Evolutionary conservation across 176 grass and related monocot species (phyloP).

Genomic region (Oryza coarctata): DNA sequence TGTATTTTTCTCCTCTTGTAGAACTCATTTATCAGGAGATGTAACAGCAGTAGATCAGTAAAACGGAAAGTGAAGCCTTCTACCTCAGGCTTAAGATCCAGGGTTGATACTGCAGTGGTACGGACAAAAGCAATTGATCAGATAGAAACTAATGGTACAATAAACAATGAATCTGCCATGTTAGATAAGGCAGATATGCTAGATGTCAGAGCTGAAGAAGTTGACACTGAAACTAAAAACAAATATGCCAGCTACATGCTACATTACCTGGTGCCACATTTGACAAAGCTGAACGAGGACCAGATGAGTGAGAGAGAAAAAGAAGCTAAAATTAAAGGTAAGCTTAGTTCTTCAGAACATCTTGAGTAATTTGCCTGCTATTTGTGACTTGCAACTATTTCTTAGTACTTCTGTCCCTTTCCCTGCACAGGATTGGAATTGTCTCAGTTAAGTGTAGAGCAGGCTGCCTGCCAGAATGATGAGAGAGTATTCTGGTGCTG

Average conservation of each 20-base stretch:
- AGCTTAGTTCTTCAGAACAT: slow-evolving; percentile 15
- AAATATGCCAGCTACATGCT: slow-evolving; percentile 55
- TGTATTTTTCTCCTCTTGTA: background rate
- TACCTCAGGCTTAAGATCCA: background rate
- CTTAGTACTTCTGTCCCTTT: slow-evolving; percentile 9
- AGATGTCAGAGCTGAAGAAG: slow-evolving; percentile 3
- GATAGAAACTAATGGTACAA: background rate
- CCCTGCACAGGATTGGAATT: slow-evolving; percentile 36
- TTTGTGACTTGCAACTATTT: slow-evolving; percentile 18
- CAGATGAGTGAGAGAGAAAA: slow-evolving; percentile 57
- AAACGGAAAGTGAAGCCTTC: background rate
- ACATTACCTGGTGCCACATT: slow-evolving; percentile 56
- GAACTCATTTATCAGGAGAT: slow-evolving; percentile 15
- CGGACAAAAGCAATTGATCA: background rate
- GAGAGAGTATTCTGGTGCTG: slow-evolving; percentile 63
- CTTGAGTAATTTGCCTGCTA: background rate
- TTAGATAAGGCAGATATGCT: slow-evolving; percentile 5
- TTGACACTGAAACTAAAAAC: slow-evolving; percentile 28
- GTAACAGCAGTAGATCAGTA: background rate
- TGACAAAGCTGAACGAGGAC: slow-evolving; percentile 48
- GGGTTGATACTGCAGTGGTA: background rate
- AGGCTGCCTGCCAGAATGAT: slow-evolving; percentile 44
- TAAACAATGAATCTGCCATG: background rate
- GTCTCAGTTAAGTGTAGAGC: slow-evolving; percentile 39
- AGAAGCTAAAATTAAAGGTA: slow-evolving; percentile 59